Evolutionary conservation across 495 filamentous ascomycete genomes (phyloP).

Genomic region (Penicillium soppii): DNA sequence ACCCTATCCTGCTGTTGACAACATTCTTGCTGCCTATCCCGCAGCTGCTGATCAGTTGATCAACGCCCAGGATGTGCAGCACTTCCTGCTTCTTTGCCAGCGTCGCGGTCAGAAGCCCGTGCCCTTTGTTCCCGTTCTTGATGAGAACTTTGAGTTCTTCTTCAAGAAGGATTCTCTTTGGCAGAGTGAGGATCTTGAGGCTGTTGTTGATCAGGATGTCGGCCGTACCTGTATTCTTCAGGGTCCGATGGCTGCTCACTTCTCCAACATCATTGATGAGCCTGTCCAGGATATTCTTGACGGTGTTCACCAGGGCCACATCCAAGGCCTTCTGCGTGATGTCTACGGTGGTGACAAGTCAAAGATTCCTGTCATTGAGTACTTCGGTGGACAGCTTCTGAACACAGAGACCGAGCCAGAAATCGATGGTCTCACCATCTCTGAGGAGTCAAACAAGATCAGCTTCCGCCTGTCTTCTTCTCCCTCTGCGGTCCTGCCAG

Average conservation of each 20-base stretch:
- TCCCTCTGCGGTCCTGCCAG: slow-evolving; percentile 69
- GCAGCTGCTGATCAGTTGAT: slow-evolving; percentile 88
- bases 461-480: slow-evolving; percentile 77
- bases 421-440: slow-evolving; percentile 77
- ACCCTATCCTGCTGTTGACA: slow-evolving; percentile 73
- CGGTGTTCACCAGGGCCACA: slow-evolving; percentile 83
- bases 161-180: slow-evolving; percentile 99
- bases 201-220: slow-evolving; percentile 93
- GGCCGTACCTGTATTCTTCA: slow-evolving; percentile 93
- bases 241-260: slow-evolving; percentile 89
- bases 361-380: slow-evolving; percentile 82
- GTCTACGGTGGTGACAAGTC: slow-evolving; percentile 72
- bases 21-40: slow-evolving; percentile 77
- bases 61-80: slow-evolving; percentile 94
- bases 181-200: slow-evolving; percentile 96
- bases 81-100: slow-evolving; percentile 92
- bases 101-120: slow-evolving; percentile 93
- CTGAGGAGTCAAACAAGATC: slow-evolving; percentile 69
- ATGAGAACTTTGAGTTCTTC: slow-evolving; percentile 95
- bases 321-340: slow-evolving; percentile 72
- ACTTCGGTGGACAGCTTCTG: slow-evolving; percentile 84
- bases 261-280: slow-evolving; percentile 85
- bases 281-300: slow-evolving; percentile 92
- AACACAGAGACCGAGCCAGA: slow-evolving; percentile 56
- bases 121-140: slow-evolving; percentile 88